phyloP scores from a whole-genome alignment of 176 grass and related monocot genomes.

The Triticum dicoccoides region DNA sequence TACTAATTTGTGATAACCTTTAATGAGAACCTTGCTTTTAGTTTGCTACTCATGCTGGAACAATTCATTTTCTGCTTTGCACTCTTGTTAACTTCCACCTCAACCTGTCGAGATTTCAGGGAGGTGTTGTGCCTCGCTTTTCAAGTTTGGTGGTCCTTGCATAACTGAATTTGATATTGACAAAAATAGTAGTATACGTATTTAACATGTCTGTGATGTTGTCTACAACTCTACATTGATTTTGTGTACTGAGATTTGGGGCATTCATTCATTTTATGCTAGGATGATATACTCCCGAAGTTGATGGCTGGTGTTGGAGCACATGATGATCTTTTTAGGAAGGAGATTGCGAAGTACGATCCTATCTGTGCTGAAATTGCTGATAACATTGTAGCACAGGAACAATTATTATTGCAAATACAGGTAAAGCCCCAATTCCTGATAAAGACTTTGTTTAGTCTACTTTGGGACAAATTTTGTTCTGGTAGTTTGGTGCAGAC shows the following conservation, averaged over 20 bases:
- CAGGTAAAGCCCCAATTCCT: slow-evolving; percentile 49
- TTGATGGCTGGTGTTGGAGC: slow-evolving; percentile 88
- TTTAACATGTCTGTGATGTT: not conserved
- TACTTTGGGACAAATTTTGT: slow-evolving; percentile 21
- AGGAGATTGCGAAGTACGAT: slow-evolving; percentile 88
- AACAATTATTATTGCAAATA: slow-evolving; percentile 95
- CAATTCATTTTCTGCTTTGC: slow-evolving; percentile 14
- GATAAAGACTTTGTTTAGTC: slow-evolving; percentile 15
- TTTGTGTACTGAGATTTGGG: slow-evolving; percentile 10
- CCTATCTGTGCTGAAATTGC: slow-evolving; percentile 91
- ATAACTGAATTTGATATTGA: slow-evolving; percentile 20
- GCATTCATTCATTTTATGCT: slow-evolving; percentile 36
- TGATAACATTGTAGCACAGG: slow-evolving; percentile 85
- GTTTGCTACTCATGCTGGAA: slow-evolving; percentile 19
- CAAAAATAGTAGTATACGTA: not conserved
- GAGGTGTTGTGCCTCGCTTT: slow-evolving; percentile 11
- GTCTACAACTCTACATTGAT: not conserved
- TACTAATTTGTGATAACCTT: slow-evolving; percentile 16
- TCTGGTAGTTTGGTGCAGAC: slow-evolving; percentile 13
- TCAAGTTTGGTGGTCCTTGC: slow-evolving; percentile 29
- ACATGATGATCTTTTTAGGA: slow-evolving; percentile 95
- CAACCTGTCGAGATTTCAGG: slow-evolving; percentile 9
- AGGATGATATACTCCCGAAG: slow-evolving; percentile 98
- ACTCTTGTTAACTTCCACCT: slow-evolving; percentile 13
- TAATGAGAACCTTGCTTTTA: not conserved